Evolutionary conservation across 768 basidiomycete genomes (phyloP), one percentile per base, ranked within the genome.

Genomic region (Suillus brevipes): DNA sequence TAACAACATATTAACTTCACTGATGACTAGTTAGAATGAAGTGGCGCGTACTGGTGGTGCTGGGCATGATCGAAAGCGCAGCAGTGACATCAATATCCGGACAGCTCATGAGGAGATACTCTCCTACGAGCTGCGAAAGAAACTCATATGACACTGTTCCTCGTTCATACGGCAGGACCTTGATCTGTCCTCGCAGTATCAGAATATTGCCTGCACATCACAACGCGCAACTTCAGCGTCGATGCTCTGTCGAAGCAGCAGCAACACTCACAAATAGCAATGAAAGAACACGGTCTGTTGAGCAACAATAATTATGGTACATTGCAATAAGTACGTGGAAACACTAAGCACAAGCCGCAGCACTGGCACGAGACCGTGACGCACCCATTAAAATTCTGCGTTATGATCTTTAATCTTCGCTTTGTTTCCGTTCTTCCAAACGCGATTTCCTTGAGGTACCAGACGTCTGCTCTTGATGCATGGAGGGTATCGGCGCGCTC

Each of bases 261-360:
- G 23, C 23, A 16, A 14, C 3, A 74, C 84, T 69, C 71, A 92
- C 92, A 95, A 65, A 95, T 91, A 34, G 94, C 94, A 70, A 96
- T 93, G 68, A 96, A 91, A 0, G 92, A 94, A 72, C 94, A 96
- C 10, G 94, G 94, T 10, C 94, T 95, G 72, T 9, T 2, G n/a
- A 20, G 40, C 20, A 28, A 25, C 28, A 61, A 16, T 49, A 10
- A 38, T 28, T 37, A n/a, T 36, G 6, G 12, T 18, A 34, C 36
- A 13, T 7, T 18, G 28, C 28, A 14, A 25, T 49, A 14, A 49
- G 47, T 49, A 28, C 16, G 13, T 62, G 56, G 58, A 52, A 47
- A n/a, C 31, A 10, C 18, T 10, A 14, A 13, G 8, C 64, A 45
- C 34, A 40, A 28, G 57, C 25, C 52, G 38, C 57, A 59, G 38